A percentile compares a stretch with the other conserved stretches of the same genome.
Evolutionary conservation across 768 basidiomycete genomes (phyloP).

Genomic region (Podaxis sp.): DNA sequence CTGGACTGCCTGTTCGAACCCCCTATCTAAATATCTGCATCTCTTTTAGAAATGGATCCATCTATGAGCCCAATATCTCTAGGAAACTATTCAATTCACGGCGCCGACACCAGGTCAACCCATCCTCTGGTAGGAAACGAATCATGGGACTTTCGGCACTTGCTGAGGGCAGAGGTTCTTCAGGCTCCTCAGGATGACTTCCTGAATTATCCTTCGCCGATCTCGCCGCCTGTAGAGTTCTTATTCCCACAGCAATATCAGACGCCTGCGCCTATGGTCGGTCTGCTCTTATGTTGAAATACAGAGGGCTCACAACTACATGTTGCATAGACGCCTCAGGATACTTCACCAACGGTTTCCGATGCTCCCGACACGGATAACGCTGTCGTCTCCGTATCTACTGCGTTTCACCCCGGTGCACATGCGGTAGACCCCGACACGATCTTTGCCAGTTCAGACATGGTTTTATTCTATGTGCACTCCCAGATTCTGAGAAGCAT

Average conservation of each 20-base stretch:
- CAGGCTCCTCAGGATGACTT: background rate
- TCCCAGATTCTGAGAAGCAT: constrained; percentile 37
- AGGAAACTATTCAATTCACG: background rate
- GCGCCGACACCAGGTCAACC: background rate
- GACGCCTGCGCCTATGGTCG: background rate
- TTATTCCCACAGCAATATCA: background rate
- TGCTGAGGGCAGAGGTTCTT: background rate
- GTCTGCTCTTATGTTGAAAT: background rate
- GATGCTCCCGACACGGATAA: background rate
- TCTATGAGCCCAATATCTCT: background rate
- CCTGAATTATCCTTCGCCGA: background rate
- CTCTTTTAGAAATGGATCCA: background rate
- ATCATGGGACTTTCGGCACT: background rate
- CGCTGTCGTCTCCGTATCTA: constrained; percentile 16
- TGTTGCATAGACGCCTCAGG: background rate
- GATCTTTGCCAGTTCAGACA: constrained; percentile 53
- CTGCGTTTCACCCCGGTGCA: constrained; percentile 24
- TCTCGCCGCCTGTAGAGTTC: background rate
- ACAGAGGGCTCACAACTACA: background rate
- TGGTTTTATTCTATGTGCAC: constrained; percentile 65
- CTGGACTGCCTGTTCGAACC: background rate
- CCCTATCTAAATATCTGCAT: background rate
- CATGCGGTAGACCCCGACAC: constrained; percentile 20
- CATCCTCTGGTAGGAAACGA: background rate
- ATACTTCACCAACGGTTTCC: background rate